These are phyloP conservation scores for Monilinia fructicola DNA, from an alignment of 2,329 filamentous ascomycete species.

Conservation along the genomic window DNA sequence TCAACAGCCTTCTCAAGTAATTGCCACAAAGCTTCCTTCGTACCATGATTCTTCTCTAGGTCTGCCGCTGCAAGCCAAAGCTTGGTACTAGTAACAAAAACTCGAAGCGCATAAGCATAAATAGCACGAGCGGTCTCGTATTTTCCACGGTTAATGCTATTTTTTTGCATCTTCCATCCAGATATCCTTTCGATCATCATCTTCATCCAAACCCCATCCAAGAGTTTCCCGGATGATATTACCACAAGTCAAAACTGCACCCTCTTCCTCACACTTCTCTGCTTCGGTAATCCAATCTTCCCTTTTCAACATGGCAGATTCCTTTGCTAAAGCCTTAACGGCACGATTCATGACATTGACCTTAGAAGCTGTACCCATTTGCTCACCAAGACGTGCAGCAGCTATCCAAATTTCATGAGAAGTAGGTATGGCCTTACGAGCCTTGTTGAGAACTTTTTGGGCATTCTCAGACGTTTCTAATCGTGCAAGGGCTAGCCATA, in stretches of 20 bases:
- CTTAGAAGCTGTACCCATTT: conserved; percentile 73
- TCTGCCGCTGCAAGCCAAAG: conserved; percentile 91
- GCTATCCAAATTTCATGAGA: conserved; percentile 97
- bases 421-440: conserved; percentile 88
- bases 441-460: conserved; percentile 91
- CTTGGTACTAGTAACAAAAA: conserved; percentile 84
- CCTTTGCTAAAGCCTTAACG: conserved; percentile 81
- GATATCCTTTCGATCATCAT: conserved; percentile 92
- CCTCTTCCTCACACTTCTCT: conserved; percentile 91
- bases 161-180: conserved; percentile 91
- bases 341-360: conserved; percentile 94
- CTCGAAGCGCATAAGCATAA: conserved; percentile 83
- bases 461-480: conserved; percentile 89
- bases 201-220: conserved; percentile 89
- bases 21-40: conserved; percentile 76
- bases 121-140: conserved; percentile 93
- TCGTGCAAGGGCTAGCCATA: conserved; percentile 91
- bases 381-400: conserved; percentile 85
- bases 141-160: conserved; percentile 74
- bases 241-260: conserved; percentile 79
- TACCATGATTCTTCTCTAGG: conserved; percentile 85
- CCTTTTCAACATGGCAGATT: conserved; percentile 93
- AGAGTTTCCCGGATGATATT: conserved; percentile 91
- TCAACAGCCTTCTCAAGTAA: conserved; percentile 92
- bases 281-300: conserved; percentile 97